Percentiles rank a stretch among this genome's conserved stretches.
Evolutionary conservation across 202 grass and related monocot species (phyloP).

Genomic region (Brachypodium distachyon): DNA sequence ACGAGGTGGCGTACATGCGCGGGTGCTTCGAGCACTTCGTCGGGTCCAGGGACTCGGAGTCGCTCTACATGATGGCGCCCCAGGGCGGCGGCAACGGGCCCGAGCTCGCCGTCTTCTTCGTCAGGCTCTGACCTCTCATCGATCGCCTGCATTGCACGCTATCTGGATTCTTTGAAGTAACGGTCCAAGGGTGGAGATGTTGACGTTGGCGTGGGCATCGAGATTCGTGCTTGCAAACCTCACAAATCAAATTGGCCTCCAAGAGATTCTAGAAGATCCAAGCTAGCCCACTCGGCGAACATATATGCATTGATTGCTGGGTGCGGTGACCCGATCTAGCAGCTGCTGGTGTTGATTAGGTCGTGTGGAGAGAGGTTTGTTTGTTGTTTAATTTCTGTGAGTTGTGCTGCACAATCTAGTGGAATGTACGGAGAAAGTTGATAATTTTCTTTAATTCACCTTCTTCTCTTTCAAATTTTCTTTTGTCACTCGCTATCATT

Average conservation of each 20-base stretch:
- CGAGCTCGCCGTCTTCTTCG: slow-evolving; percentile 80
- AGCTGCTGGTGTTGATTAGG: neutral
- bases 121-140: slow-evolving; percentile 67
- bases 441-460: no score
- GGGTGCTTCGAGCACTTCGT: slow-evolving; percentile 76
- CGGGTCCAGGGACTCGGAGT: slow-evolving; percentile 69
- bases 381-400: no score
- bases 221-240: neutral
- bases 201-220: neutral
- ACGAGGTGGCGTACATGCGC: slow-evolving; percentile 73
- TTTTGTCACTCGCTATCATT: no score
- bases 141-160: no score
- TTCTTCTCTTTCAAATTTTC: no score
- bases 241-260: neutral
- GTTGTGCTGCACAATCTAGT: no score
- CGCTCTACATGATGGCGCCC: slow-evolving; percentile 75
- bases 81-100: slow-evolving; percentile 51
- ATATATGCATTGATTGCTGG: no score
- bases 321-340: neutral
- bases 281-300: no score
- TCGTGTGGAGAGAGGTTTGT: neutral
- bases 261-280: neutral
- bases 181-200: neutral
- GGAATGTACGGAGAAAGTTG: no score
- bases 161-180: no score